Base-by-base conservation (phyloP, 2,329 filamentous ascomycete species). In the Domatiomyces catenatus region DNA sequence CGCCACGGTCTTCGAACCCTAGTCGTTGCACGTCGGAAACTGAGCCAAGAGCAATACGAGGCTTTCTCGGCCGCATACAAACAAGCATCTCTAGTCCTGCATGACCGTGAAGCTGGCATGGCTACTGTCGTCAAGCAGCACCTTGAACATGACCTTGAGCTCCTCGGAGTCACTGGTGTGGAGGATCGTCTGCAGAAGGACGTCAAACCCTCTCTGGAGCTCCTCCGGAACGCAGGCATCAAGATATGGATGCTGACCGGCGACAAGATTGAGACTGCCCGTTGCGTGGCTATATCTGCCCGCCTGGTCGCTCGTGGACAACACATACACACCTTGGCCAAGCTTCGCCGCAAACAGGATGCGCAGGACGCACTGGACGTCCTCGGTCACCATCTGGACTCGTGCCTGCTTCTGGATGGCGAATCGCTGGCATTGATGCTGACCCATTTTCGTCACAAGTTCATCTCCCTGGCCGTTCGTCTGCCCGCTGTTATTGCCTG, bases 191-290 rank as follows among this genome's bases (percentile, higher is more conserved):
- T 98, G 10, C 92, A 98, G 65, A 83, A 82, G 56, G 88, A 96
- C 62, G 92, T 98, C 62, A 98, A 96, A 66, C 85, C 90, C 1
- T 94, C 88, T 0, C 75, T 98, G 5, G 93, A 98, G 66, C 78
- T 98, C 4, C 77, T 98, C 48, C 86, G 92, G 58, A 98, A 98
- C 61, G 92, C 92, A 0, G 92, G 92, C 22, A 92, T 98, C 69
- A 96, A 96, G 67, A 96, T 98, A 48, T 98, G 92, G 92, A 98
- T 98, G 92, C 74, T 98, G 64, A 98, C 92, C 0, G 92, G 92
- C 46, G 92, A 98, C 73, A 98, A 98, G 68, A 86, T 98, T 2
- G 92, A 98, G 69, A 98, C 92, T 12, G 92, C 92, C 15, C 82
- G 92, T 36, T 98, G 92, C 67, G 90, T 98, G 10, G 93, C 92